Evolutionary conservation across 352 stramenopile genomes (phyloP).

Genomic region (Phytophthora cactorum): DNA sequence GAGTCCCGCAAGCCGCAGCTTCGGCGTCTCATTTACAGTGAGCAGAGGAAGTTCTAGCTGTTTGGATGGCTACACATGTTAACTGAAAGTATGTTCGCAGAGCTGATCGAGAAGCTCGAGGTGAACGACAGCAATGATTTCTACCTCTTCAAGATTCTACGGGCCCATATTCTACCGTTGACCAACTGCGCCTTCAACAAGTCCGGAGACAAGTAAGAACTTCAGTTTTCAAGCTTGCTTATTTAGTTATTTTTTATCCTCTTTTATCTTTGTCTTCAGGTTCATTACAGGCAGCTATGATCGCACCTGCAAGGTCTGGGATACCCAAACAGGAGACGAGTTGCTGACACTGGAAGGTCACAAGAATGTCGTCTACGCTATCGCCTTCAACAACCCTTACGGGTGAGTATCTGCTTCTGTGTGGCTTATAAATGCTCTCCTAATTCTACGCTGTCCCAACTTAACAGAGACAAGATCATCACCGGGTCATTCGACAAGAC

Average conservation of each 20-base stretch:
- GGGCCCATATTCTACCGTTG: conserved; percentile 94
- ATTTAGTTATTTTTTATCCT: background rate
- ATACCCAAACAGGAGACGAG: conserved; percentile 94
- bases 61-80: background rate
- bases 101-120: conserved; percentile 96
- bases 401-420: conserved; percentile 46
- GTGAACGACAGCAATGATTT: conserved; percentile 95
- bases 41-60: conserved; percentile 10
- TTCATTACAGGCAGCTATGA: conserved; percentile 98
- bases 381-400: conserved; percentile 98
- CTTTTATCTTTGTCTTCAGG: conserved; percentile 24
- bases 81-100: conserved; percentile 31
- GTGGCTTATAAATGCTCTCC: background rate
- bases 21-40: conserved; percentile 93
- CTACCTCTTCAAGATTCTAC: conserved; percentile 97
- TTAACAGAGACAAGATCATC: conserved; percentile 92
- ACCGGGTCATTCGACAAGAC: conserved; percentile 98
- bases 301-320: conserved; percentile 95
- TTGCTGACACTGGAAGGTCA: conserved; percentile 94
- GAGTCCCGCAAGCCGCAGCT: conserved; percentile 95
- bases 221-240: background rate
- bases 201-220: conserved; percentile 90
- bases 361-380: conserved; percentile 97
- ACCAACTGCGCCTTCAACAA: conserved; percentile 98
- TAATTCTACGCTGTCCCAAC: background rate